Evolutionary conservation across 139 green algal species (phyloP).

Genomic region (Chloropicon primus): DNA sequence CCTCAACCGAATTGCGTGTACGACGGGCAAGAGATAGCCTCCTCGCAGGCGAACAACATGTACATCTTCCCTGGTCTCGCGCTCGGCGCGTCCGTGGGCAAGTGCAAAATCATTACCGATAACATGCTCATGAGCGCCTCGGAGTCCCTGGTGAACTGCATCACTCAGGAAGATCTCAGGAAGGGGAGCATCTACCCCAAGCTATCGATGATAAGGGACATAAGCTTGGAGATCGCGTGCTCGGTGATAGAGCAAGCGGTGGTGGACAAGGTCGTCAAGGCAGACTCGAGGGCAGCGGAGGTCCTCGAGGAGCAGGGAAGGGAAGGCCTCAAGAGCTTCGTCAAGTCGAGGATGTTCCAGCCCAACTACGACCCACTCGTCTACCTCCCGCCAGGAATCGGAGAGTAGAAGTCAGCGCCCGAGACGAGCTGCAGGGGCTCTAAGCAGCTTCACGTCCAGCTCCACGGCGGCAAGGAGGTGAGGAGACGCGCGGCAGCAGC

Average conservation of each 20-base stretch:
- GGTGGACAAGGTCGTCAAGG: neutral
- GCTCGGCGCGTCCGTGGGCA: conserved; percentile 34
- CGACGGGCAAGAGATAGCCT: conserved; percentile 19
- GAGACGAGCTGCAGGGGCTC: too few species aligned
- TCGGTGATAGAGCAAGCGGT: neutral
- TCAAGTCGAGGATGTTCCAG: neutral
- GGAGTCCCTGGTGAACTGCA: conserved; percentile 38
- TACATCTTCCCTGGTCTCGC: conserved; percentile 50
- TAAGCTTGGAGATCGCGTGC: conserved; percentile 2
- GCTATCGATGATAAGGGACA: conserved; percentile 32
- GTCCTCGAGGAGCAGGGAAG: neutral
- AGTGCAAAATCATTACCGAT: conserved; percentile 42
- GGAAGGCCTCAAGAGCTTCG: neutral
- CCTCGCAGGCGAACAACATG: conserved; percentile 65
- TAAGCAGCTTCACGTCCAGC: too few species aligned
- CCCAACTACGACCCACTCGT: neutral
- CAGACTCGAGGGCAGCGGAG: neutral
- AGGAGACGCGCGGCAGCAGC: too few species aligned
- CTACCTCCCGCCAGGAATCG: neutral
- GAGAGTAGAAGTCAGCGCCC: too few species aligned
- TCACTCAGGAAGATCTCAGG: conserved; percentile 38
- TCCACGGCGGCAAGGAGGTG: too few species aligned
- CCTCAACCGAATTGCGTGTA: conserved; percentile 39
- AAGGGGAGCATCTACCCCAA: conserved; percentile 26
- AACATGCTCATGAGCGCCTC: conserved; percentile 59